These are phyloP conservation scores for Apiospora marii DNA, from an alignment of 2,329 filamentous ascomycete genomes.

Conservation along the genomic window DNA sequence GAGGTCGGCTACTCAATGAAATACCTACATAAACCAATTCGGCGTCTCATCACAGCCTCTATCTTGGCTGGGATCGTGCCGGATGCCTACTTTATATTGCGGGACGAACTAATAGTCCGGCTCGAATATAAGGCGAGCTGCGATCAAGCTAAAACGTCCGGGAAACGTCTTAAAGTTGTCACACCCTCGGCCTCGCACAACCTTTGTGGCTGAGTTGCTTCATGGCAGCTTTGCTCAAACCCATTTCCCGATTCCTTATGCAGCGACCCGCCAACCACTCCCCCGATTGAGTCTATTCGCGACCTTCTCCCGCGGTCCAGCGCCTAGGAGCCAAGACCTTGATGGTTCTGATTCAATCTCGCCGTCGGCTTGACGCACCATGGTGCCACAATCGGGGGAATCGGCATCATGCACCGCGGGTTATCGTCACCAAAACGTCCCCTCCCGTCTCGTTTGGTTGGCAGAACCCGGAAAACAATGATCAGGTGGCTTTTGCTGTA, in stretches of 20 bases:
- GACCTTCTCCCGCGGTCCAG: neutral
- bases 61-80: neutral
- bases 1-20: neutral
- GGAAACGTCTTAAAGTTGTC: neutral
- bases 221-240: neutral
- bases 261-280: neutral
- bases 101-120: slow-evolving; percentile 5
- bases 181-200: neutral
- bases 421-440: neutral
- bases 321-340: neutral
- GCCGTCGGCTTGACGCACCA: neutral
- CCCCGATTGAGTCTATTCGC: slow-evolving; percentile 5
- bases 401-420: neutral
- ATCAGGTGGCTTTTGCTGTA: neutral
- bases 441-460: neutral
- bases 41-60: neutral
- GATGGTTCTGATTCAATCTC: neutral
- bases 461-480: neutral
- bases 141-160: slow-evolving; percentile 16
- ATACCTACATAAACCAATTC: neutral
- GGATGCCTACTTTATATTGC: neutral
- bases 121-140: neutral
- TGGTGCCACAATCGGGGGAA: neutral
- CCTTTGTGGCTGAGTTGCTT: slow-evolving; percentile 7
- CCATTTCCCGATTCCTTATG: neutral